Evolutionary conservation across 2,329 filamentous ascomycete genomes (phyloP), one percentile per base, ranked within the genome.

Genomic region (Dactylellina haptotyla): DNA sequence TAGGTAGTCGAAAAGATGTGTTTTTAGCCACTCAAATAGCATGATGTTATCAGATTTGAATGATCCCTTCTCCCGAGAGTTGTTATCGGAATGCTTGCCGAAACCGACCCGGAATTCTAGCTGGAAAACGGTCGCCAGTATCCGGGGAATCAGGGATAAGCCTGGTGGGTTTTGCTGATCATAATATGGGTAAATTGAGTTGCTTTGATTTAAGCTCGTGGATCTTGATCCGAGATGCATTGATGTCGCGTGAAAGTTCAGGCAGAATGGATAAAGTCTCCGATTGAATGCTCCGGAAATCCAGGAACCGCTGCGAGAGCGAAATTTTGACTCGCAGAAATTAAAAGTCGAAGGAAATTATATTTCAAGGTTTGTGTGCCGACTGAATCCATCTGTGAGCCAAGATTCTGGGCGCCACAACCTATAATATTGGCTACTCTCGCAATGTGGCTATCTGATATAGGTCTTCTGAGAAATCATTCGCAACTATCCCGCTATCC

Each of bases 191-290:
- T 72, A 65, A 72, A 72, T 32, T 1, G 9, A 23, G 18, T 41
- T 39, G 16, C 12, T n/a, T 37, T 54, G 2, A n/a, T 18, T 39
- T 37, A 51, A 51, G 14, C 39, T 66, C 34, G 37, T 56, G 41
- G 26, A 63, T 45, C 48, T 32, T 64, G 59, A 56, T 45, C 37
- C 26, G 41, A 63, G 32, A n/a, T 30, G 37, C 48, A n/a, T 10
- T 18, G 41, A 1, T 32, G 48, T 54, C 45, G 45, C 64, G 54
- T 51, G 51, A 58, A 43, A 37, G 4, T 53, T 65, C 37, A 72
- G 67, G 67, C 67, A 65, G 26, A 72, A 72, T 61, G 67, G 67
- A 30, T 72, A 72, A 70, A 70, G 28, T 63, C 57, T 57, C 57
- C 50, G 57, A 64, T 20, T n/a, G n/a, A 51, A 59, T 25, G 58